Evolutionary conservation across 306 rosid genomes (phyloP), one percentile per base, ranked within the genome.

Genomic region (Lablab purpureus): DNA sequence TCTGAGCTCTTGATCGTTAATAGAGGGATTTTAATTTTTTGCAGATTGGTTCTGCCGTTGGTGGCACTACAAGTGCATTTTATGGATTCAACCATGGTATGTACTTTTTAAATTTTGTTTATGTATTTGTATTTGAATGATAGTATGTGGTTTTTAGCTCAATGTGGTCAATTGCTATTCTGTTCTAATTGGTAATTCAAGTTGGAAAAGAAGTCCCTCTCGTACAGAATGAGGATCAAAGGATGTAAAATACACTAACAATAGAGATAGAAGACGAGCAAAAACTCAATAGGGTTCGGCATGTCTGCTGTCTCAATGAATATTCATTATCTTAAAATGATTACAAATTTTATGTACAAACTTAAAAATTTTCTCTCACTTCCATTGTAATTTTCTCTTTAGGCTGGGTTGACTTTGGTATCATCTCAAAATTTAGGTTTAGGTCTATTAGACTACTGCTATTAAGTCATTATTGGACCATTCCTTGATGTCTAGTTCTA

Each of bases 21-120:
- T 50, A 2, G 2, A 15, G 49, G 74, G 51, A 10, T 56, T 76
- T 64, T 25, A 28, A 56, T 49, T 22, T 25, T 74, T 2, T 66
- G 52, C 85, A 94, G 98, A 94, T 94, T 87, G 95, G 98, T 64
- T 94, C 98, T 78, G 98, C 93, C 11, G 90, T 92, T 80, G 98
- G 98, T 66, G 98, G 98, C 60, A 94, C 87, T 11, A 60, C 94
- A 58, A 92, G 97, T 92, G 97, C 96, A 40, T 94, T 94, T 77
- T 94, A 92, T 87, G 95, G 98, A 86, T 94, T 94, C 85, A 92
- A 94, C 85, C 88, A 87, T 50, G 97, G 98, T 94, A 85, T 59
- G 49, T 65, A 7, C 30, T 59, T 60, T 63, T 59, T 36, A 9
- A n/a, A 5, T 23, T 50, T 47, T 43, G 11, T 28, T 58, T 18